Evolutionary conservation across 306 rosid species (phyloP), one percentile per base, ranked within the genome.

Genomic region (Acacia crassicarpa): DNA sequence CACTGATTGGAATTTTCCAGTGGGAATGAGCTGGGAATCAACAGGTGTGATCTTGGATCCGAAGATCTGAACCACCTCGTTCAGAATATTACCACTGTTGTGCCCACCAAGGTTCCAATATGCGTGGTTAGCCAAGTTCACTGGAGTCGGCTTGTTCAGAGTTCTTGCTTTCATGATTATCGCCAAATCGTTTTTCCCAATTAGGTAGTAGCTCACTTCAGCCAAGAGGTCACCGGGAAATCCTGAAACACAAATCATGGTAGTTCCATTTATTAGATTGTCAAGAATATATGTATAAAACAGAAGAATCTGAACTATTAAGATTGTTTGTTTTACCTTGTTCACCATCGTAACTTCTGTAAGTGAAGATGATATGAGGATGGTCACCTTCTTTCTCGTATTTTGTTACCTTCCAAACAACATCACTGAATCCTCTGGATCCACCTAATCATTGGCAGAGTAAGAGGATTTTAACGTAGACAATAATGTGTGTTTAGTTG

Each of bases 61-160:
- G 38, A 83, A 91, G 68, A 91, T 91, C 66, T 86, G 86, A 59
- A 91, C 13, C 8, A 68, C 10, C 49, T 91, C 84, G 25, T 80
- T 79, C 4, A 89, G 87, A 62, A 91, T 82, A 19, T 86, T 38
- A 8, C 95, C 95, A 2, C 91, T 84, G 80, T 86, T 85, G 75
- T 91, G 93, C 22, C 91, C 89, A 1, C 92, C 91, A 8, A 91
- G 89, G 84, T 91, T 91, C 95, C 95, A 91, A 67, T 91, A 91
- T 1, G 89, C 53, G 45, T 91, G 95, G 76, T 88, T 88, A 8
- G 91, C 93, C 38, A 91, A 78, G 74, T 88, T 91, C 70, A 91
- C 95, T 0, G 95, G 95, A 17, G 93, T 91, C 1, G 89, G 76
- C 85, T 89, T 91, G 91, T 87, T 87, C 9, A 89, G 82, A 59